phyloP scores from a whole-genome alignment of 495 filamentous ascomycete species.

The Cercophora sp. region DNA sequence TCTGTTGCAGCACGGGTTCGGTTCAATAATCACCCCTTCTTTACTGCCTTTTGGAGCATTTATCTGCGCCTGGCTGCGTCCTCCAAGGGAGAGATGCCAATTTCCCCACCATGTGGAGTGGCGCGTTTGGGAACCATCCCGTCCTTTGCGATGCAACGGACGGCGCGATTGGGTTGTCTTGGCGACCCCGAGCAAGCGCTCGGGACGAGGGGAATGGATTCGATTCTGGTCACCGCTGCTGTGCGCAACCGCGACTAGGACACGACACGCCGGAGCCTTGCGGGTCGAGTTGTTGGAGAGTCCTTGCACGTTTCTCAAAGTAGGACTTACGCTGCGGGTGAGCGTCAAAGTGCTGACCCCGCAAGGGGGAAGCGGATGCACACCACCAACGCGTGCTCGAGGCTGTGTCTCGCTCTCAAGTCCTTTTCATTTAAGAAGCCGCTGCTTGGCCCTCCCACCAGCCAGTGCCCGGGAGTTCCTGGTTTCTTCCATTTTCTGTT shows the following conservation, averaged over 20 bases:
- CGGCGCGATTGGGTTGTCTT: too few species aligned
- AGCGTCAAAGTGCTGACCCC: background rate
- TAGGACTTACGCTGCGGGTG: background rate
- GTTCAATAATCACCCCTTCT: conserved; percentile 1
- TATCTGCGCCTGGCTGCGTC: background rate
- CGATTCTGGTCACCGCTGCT: too few species aligned
- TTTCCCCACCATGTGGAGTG: conserved; percentile 1
- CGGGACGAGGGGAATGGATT: background rate
- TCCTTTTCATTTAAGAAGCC: conserved; percentile 11
- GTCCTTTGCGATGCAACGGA: background rate
- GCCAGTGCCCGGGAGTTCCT: background rate
- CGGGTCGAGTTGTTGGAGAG: too few species aligned
- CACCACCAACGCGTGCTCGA: background rate
- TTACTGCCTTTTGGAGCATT: background rate
- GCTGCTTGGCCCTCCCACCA: background rate
- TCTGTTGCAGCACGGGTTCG: too few species aligned
- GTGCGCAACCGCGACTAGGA: too few species aligned
- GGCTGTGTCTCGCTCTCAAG: conserved; percentile 6
- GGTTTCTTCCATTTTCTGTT: background rate
- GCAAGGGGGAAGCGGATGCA: background rate
- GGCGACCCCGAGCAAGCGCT: conserved; percentile 6
- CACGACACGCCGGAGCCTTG: too few species aligned
- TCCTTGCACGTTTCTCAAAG: too few species aligned
- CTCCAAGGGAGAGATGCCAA: conserved; percentile 1
- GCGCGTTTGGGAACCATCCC: background rate